Conservation (phyloP, 352 stramenopile species). For the Elongisporangium senticosum region DNA sequence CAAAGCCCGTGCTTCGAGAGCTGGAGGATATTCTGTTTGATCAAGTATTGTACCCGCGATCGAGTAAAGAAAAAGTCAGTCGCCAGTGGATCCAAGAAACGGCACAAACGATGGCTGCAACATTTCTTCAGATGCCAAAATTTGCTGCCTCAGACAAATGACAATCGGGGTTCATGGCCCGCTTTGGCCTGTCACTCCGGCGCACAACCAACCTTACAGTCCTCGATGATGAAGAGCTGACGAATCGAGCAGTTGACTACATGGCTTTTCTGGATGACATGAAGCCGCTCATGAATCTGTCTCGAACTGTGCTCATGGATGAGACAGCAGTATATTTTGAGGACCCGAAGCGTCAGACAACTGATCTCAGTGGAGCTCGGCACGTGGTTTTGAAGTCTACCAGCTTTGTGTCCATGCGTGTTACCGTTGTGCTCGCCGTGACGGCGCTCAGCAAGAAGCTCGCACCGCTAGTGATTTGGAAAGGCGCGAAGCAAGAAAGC, state of each 20-base stretch:
- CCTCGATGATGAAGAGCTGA: conserved; percentile 10
- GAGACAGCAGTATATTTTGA: conserved; percentile 25
- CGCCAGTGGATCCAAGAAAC: conserved; percentile 8
- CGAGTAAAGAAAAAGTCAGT: conserved; percentile 9
- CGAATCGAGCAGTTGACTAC: conserved; percentile 9
- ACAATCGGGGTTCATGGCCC: conserved; percentile 17
- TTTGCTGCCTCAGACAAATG: conserved; percentile 19
- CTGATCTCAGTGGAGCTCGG: conserved; percentile 11
- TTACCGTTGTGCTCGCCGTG: conserved; percentile 12
- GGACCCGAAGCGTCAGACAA: conserved; percentile 8
- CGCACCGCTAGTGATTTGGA: conserved; percentile 9
- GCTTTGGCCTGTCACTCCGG: conserved; percentile 18
- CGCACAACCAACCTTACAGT: conserved; percentile 16
- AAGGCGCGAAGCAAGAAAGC: background rate
- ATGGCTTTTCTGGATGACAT: conserved; percentile 5
- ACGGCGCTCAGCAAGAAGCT: conserved; percentile 9
- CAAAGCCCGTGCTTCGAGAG: conserved; percentile 3
- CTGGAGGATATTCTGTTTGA: conserved; percentile 7
- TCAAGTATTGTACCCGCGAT: conserved; percentile 5
- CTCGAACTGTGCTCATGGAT: conserved; percentile 19
- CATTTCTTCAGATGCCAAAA: too few species aligned
- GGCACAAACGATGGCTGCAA: too few species aligned
- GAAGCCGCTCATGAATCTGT: conserved; percentile 5
- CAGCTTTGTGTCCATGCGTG: conserved; percentile 18
- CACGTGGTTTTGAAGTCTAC: conserved; percentile 20